Percentiles rank a stretch among this genome's conserved stretches.
These are phyloP conservation scores for Taxawa tesnikishii DNA, from an alignment of 2,329 filamentous ascomycete genomes.

Conservation along the genomic window DNA sequence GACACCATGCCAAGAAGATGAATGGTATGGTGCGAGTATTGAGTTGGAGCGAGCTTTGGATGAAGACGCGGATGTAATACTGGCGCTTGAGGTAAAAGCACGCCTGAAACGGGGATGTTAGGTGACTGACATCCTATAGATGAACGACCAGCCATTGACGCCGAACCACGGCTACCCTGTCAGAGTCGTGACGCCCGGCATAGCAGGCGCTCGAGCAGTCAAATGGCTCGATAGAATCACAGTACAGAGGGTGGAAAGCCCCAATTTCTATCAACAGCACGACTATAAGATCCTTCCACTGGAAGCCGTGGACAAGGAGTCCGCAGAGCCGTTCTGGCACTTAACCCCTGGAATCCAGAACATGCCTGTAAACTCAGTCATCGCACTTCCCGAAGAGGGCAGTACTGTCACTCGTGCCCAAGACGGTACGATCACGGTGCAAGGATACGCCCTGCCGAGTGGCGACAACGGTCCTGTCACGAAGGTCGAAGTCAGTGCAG, in stretches of 20 bases:
- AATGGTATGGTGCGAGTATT: conserved; percentile 44
- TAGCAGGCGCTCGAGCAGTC: conserved; percentile 54
- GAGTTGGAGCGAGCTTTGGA: conserved; percentile 37
- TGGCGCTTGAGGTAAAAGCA: conserved; percentile 44
- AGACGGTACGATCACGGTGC: conserved; percentile 22
- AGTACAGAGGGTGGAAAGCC: conserved; percentile 53
- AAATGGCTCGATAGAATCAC: conserved; percentile 58
- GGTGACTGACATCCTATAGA: conserved; percentile 35
- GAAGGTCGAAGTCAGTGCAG: conserved; percentile 54
- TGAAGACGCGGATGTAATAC: conserved; percentile 33
- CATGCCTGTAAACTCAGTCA: conserved; percentile 55
- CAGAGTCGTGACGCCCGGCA: conserved; percentile 35
- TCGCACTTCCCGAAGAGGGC: conserved; percentile 31
- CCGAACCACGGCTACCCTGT: conserved; percentile 53
- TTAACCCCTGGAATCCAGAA: conserved; percentile 48
- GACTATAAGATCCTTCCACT: conserved; percentile 58
- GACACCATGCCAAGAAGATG: conserved; percentile 41
- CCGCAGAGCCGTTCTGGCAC: conserved; percentile 44
- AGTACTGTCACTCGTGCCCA: conserved; percentile 11
- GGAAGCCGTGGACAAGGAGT: conserved; percentile 44
- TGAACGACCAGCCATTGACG: conserved; percentile 53
- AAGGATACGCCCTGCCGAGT: conserved; percentile 56
- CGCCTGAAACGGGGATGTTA: conserved; percentile 37
- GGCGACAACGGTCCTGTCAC: conserved; percentile 54
- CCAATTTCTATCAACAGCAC: conserved; percentile 51